phyloP scores from a whole-genome alignment of 805 yeast genomes.

The Isabelozyma rhagii region DNA sequence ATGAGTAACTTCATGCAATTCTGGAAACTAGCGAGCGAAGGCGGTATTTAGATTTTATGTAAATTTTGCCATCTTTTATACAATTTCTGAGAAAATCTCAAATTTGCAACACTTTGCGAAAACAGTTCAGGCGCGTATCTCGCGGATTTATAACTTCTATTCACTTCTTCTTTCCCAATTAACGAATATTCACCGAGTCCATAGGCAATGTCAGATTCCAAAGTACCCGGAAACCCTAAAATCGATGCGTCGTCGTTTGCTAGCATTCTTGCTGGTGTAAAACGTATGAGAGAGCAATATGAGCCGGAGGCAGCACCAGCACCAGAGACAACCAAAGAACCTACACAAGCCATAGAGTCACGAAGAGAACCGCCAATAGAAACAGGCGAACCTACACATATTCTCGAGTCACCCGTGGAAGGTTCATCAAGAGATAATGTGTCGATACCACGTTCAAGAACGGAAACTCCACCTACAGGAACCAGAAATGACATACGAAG shows the following conservation, averaged over 20 bases:
- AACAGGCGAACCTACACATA: background rate
- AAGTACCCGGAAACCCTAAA: background rate
- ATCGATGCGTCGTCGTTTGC: conserved; percentile 64
- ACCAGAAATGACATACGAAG: background rate
- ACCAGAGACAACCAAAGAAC: background rate
- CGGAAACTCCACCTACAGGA: background rate
- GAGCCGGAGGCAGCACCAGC: conserved; percentile 12
- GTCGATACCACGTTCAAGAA: background rate
- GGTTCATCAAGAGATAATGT: background rate
- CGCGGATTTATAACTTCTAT: background rate
- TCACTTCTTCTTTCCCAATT: background rate
- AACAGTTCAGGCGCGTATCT: background rate
- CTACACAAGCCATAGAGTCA: background rate
- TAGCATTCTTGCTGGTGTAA: conserved; percentile 68
- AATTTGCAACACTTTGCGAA: background rate
- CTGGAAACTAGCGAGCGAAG: too few species aligned
- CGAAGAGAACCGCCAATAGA: background rate
- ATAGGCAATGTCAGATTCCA: background rate
- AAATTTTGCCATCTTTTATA: background rate
- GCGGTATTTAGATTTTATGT: background rate
- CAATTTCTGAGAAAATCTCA: background rate
- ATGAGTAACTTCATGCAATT: too few species aligned
- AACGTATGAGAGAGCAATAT: conserved; percentile 50
- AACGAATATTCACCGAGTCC: background rate
- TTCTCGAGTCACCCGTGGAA: background rate